A percentile compares a stretch with the other conserved stretches of the same genome.
These are phyloP conservation scores for Colletotrichum sp. DNA, from an alignment of 2,329 filamentous ascomycete genomes.

Conservation along the genomic window DNA sequence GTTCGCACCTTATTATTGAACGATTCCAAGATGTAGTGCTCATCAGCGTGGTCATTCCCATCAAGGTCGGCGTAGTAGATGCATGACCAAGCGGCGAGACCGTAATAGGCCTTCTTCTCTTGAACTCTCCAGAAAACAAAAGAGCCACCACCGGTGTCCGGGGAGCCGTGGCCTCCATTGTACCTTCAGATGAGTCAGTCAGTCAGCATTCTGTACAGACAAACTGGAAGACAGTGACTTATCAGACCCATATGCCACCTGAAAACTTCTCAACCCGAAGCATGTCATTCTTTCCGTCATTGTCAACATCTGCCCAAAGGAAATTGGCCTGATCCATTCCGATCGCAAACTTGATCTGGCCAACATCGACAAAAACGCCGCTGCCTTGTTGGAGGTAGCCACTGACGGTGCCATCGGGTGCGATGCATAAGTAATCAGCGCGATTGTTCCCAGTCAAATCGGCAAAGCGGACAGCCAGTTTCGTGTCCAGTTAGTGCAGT, in stretches of 20 bases:
- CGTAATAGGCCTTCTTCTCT: not conserved
- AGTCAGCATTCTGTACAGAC: fast-evolving
- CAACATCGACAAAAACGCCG: conserved; percentile 20
- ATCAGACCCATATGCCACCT: conserved; percentile 33
- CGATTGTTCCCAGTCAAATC: conserved; percentile 33
- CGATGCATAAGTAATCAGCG: conserved; percentile 37
- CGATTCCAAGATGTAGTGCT: not conserved
- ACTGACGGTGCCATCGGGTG: conserved; percentile 26
- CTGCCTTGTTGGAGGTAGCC: conserved; percentile 28
- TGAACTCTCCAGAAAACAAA: not conserved
- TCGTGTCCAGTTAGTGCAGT: not conserved
- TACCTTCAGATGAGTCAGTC: conserved; percentile 1
- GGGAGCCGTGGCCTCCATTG: conserved; percentile 24
- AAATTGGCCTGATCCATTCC: conserved; percentile 38
- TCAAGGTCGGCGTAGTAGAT: conserved; percentile 29
- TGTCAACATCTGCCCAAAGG: conserved; percentile 42
- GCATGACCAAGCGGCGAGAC: conserved; percentile 17
- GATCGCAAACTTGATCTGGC: conserved; percentile 33
- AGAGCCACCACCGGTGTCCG: not conserved
- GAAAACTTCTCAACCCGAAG: conserved; percentile 39
- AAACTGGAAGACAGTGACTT: not conserved
- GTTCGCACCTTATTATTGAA: not conserved
- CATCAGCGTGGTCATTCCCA: conserved; percentile 19
- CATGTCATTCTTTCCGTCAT: conserved; percentile 38
- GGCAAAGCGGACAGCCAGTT: conserved; percentile 30